Percentiles rank a stretch among this genome's conserved stretches.
phyloP scores from a whole-genome alignment of 1,284 basidiomycete species.

The Cutaneotrichosporon arboriforme region DNA sequence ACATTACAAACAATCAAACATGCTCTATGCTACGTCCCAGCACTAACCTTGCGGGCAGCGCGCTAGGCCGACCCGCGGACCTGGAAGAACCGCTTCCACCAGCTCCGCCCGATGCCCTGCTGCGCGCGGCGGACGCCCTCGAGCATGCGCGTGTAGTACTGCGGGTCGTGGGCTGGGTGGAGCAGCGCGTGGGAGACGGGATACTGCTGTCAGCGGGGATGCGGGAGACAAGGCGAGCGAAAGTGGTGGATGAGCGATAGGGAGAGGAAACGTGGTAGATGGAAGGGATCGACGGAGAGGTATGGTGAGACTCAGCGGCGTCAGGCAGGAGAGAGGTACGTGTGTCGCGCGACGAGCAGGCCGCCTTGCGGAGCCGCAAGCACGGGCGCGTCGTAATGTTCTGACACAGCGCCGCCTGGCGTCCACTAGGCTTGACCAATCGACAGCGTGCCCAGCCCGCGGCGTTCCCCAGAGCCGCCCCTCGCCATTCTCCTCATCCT shows the following conservation, averaged over 20 bases:
- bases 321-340: no score
- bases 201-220: conserved; percentile 24
- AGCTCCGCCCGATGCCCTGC: conserved; percentile 39
- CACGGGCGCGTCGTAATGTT: no score
- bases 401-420: no score
- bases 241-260: neutral
- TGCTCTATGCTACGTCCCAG: no score
- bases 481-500: neutral
- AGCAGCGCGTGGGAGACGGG: conserved; percentile 29
- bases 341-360: no score
- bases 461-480: no score
- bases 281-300: neutral
- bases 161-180: conserved; percentile 37
- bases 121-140: conserved; percentile 37
- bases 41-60: no score
- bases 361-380: no score
- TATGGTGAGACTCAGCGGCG: no score
- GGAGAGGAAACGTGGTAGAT: neutral
- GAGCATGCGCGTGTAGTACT: conserved; percentile 38
- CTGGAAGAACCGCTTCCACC: conserved; percentile 46
- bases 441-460: no score
- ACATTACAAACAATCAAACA: neutral
- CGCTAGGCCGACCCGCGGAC: conserved; percentile 33
- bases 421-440: no score
- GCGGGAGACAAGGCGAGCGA: neutral